These are phyloP conservation scores for Aspergillus quadricinctus DNA, from an alignment of 2,329 filamentous ascomycete species.

Conservation along the genomic window DNA sequence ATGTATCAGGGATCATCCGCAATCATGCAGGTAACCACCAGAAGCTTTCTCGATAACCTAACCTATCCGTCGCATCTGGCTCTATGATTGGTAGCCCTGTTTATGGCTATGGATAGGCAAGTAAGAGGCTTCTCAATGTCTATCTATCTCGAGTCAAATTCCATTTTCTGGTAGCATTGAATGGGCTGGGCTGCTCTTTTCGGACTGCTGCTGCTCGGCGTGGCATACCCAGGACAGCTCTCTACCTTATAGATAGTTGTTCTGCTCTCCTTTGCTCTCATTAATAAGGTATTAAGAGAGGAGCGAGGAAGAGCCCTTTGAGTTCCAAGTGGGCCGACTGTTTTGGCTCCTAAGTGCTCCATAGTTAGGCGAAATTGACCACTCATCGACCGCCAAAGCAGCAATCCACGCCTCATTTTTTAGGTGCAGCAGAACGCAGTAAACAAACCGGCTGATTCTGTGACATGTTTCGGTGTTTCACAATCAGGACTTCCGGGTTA, in stretches of 20 bases:
- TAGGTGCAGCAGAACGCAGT: slow-evolving; percentile 4
- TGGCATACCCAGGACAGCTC: not conserved
- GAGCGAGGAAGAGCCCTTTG: not conserved
- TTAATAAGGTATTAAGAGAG: not conserved
- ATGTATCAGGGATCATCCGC: not conserved
- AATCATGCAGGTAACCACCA: not conserved
- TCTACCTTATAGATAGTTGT: not conserved
- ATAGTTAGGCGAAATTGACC: slow-evolving; percentile 1
- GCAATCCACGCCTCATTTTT: slow-evolving; percentile 17
- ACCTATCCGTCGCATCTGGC: not conserved
- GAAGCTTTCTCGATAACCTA: not conserved
- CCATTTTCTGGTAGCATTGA: not conserved
- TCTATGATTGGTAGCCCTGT: not conserved
- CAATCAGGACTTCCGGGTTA: not conserved
- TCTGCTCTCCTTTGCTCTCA: not conserved
- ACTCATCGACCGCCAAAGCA: slow-evolving; percentile 16
- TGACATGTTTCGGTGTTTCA: not conserved
- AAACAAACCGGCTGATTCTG: not conserved
- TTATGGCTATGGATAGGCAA: not conserved
- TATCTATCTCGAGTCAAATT: not conserved
- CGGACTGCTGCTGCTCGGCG: not conserved
- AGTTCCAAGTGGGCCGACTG: not conserved
- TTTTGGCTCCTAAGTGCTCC: not conserved
- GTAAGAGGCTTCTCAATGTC: too few relatives aligned
- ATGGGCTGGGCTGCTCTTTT: not conserved